Conservation (phyloP, 2,329 filamentous ascomycete species). For the Helotiales sp. region DNA sequence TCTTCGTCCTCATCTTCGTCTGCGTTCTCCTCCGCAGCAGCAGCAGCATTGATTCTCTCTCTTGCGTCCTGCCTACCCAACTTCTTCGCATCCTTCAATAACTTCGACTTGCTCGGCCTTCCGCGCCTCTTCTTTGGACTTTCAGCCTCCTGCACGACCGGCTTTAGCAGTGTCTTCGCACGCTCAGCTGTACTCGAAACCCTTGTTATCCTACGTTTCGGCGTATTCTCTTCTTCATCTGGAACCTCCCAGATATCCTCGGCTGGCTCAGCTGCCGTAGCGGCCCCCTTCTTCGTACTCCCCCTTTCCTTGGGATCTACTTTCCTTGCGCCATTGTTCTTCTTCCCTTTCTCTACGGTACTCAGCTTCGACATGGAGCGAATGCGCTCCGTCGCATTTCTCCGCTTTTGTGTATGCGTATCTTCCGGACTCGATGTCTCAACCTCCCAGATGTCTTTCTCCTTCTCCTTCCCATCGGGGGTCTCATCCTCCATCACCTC, state of each 20-base stretch:
- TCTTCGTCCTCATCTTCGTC: constrained; percentile 3
- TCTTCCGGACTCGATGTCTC: constrained; percentile 12
- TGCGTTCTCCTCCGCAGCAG: background rate
- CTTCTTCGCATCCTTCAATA: constrained; percentile 23
- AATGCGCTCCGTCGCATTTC: constrained; percentile 6
- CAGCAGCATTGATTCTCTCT: constrained; percentile 14
- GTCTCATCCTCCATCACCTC: constrained; percentile 2
- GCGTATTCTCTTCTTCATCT: constrained; percentile 7
- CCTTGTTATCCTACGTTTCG: constrained; percentile 1
- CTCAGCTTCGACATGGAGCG: constrained; percentile 4
- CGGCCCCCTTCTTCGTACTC: constrained; percentile 7
- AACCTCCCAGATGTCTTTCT: constrained; percentile 15
- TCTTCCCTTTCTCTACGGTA: background rate
- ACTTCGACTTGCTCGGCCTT: constrained; percentile 22
- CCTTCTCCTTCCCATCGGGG: background rate
- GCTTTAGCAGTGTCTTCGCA: constrained; percentile 11
- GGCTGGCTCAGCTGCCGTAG: background rate
- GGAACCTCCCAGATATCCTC: constrained; percentile 22
- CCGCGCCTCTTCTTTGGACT: constrained; percentile 11
- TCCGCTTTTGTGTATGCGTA: background rate
- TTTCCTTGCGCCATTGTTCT: constrained; percentile 7
- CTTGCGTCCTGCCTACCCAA: constrained; percentile 19
- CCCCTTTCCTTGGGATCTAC: constrained; percentile 3
- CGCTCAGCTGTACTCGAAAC: constrained; percentile 3
- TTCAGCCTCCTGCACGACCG: background rate